Base-by-base conservation (phyloP, 2,329 filamentous ascomycete genomes). In the Sphaceloma murrayae region DNA sequence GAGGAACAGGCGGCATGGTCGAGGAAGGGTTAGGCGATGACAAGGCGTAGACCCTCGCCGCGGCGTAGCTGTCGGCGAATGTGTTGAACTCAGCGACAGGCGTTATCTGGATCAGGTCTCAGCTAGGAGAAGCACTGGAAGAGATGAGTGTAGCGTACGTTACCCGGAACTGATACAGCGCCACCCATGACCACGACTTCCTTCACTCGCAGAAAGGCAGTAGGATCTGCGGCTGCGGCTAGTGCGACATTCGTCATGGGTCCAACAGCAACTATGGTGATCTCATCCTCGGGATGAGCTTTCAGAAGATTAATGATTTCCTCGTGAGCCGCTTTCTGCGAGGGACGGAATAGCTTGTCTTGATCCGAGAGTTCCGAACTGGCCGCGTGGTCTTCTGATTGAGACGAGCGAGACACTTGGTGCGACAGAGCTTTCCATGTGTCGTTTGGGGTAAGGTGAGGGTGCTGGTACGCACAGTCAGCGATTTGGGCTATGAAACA, bases 141-240 rank as follows among this genome's bases (percentile, higher is more conserved):
- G n/a, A 19, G 16, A n/a, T n/a, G n/a, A n/a, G 17, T 14, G 3
- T 3, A 34, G 52, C 54, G 46, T 62, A 72, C 68, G 62, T 98
- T 98, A 53, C 91, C 91, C 40, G 79, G 74, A 33, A 78, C 67
- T 48, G 83, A 72, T 44, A 98, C 75, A 17, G 85, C 80, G 48
- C 91, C 91, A 48, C 89, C 91, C 91, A 98, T 98, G 34, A 95
- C 84, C 3, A 94, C 81, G 2, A 98, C 75, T 63, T 96, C 87
- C 62, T 93, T 94, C 38, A 80, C 85, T 32, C 79, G 78, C 45
- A 98, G 71, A 62, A 98, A 95, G 0, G 87, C 81, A 62, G 89
- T 85, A 0, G 88, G 81, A 53, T 96, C 89, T 56, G 86, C 78
- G 10, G 86, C 80, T 2, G 91, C 88, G 2, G 91, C 91, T 18